A percentile compares a stretch with the other conserved stretches of the same genome.
phyloP scores from a whole-genome alignment of 371 early-diverging fungal species.

The Mortierella polycephala region DNA sequence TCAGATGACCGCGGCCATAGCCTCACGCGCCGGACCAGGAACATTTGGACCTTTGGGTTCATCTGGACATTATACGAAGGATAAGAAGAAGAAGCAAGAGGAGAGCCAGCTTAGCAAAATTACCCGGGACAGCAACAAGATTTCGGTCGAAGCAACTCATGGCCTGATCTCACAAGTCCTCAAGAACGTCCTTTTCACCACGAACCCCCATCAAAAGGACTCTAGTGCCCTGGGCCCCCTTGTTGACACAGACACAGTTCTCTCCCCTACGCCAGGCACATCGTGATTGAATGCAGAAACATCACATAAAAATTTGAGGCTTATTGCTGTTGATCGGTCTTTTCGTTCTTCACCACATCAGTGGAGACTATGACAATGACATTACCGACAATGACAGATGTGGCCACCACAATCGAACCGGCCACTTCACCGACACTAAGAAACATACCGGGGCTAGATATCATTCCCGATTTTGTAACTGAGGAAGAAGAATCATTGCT shows the following conservation, averaged over 20 bases:
- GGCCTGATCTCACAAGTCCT: conserved; percentile 85
- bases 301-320: too few species aligned
- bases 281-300: background rate
- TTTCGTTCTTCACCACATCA: too few species aligned
- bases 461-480: conserved; percentile 35
- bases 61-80: conserved; percentile 32
- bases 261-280: conserved; percentile 3
- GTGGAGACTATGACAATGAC: too few species aligned
- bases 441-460: conserved; percentile 13
- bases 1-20: conserved; percentile 77
- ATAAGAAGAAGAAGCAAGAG: conserved; percentile 70
- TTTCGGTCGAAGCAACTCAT: conserved; percentile 82
- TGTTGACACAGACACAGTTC: conserved; percentile 10
- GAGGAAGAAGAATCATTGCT: conserved; percentile 30
- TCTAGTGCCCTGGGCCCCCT: conserved; percentile 16
- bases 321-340: too few species aligned
- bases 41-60: conserved; percentile 65
- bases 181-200: conserved; percentile 80
- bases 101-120: conserved; percentile 78
- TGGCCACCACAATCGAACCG: background rate
- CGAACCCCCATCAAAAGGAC: conserved; percentile 33
- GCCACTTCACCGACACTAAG: too few species aligned
- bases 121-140: conserved; percentile 83
- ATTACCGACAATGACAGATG: background rate
- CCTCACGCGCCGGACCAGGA: conserved; percentile 60